Evolutionary conservation across 352 stramenopile genomes (phyloP).

Genomic region (Globisporangium cystogenes): DNA sequence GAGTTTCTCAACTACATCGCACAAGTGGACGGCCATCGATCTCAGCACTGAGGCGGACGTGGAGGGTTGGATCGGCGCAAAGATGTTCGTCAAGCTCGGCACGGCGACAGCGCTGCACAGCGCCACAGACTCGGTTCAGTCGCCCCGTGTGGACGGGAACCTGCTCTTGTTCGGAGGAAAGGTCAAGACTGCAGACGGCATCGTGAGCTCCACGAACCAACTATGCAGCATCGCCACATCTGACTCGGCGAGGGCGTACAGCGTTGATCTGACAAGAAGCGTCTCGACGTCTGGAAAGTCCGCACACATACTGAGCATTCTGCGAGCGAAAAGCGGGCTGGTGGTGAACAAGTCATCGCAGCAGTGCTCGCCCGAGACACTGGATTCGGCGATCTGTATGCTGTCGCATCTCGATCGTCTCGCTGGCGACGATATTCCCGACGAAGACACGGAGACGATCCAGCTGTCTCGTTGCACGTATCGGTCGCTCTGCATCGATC

Average conservation of each 20-base stretch:
- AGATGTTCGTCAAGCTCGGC: constrained; percentile 39
- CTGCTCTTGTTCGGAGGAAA: constrained; percentile 44
- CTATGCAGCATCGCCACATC: constrained; percentile 27
- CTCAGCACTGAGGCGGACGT: constrained; percentile 34
- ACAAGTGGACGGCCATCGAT: constrained; percentile 63
- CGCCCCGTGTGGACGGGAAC: constrained; percentile 12
- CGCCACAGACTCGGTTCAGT: constrained; percentile 23
- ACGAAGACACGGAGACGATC: constrained; percentile 67
- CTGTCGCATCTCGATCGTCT: constrained; percentile 77
- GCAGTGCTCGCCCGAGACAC: constrained; percentile 38
- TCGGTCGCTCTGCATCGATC: constrained; percentile 75
- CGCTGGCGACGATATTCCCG: constrained; percentile 64
- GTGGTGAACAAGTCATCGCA: constrained; percentile 25
- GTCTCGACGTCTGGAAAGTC: constrained; percentile 54
- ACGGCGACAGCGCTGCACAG: constrained; percentile 41
- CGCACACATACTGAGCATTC: constrained; percentile 33
- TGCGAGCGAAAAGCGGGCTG: constrained; percentile 42
- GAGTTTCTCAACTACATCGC: constrained; percentile 62
- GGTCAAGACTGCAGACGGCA: constrained; percentile 20
- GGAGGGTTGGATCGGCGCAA: constrained; percentile 37
- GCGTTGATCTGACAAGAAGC: constrained; percentile 35
- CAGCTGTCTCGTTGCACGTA: constrained; percentile 77
- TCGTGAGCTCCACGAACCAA: constrained; percentile 11
- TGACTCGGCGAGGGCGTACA: constrained; percentile 35
- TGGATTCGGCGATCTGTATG: constrained; percentile 69